Base-by-base conservation (phyloP, 75 land plant species). In the Sequoiadendron giganteum region DNA sequence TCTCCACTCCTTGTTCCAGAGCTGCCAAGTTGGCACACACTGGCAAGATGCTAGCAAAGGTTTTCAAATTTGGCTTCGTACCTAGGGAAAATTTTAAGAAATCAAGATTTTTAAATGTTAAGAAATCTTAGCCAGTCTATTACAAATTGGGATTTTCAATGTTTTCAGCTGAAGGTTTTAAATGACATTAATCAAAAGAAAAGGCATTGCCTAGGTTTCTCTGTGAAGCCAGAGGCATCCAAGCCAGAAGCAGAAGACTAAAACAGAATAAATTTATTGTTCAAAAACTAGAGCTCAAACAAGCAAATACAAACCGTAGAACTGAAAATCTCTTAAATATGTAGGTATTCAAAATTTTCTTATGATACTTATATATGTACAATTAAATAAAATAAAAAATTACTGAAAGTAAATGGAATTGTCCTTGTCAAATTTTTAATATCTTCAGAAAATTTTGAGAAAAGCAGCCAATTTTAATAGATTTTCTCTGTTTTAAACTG, bases 11-110 rank as follows among this genome's bases (percentile, higher is more conserved):
- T 9, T 65, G 39, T 45, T 48, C 47, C 61, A 88, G 88, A 65
- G 38, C 72, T 86, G 21, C 45, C 76, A 86, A 55, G 13, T 68
- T 42, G 72, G 85, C 65, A 42, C 89, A 88, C 34, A 56, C 84
- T 6, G 88, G 56, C 19, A 87, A 56, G 83, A 83, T 83, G 49
- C 55, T 83, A 10, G 88, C 61, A 48, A 87, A 84, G 55, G 88
- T 83, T 45, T 81, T 87, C 52, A 81, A 32, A 39, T 87, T 56
- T 3, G 88, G 88, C 55, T 54, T 55, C 38, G 85, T 18, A 47
- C 86, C 88, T 52, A 5, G 68, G 68, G 4, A 65, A 18, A 18
- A 0, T 58, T 58, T 18, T 19, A 58, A 58, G 19, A 5, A 58
- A 58, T 58, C 19, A 58, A 65, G n/a, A 65, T 25, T 65, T 25